Evolutionary conservation across 2,329 filamentous ascomycete species (phyloP).

Genomic region (Aspergillus tubingensis): DNA sequence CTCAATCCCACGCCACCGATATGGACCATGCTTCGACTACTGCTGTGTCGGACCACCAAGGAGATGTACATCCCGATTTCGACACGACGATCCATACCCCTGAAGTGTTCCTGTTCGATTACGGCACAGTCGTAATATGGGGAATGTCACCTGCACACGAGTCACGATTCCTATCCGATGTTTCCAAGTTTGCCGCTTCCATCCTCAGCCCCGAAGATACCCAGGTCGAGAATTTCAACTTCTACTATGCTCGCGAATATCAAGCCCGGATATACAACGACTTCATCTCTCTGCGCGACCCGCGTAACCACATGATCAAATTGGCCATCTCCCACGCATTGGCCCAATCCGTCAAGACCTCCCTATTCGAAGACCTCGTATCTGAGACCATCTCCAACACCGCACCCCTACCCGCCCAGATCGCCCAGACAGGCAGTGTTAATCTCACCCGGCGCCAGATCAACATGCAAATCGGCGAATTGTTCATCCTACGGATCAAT

Average conservation of each 20-base stretch:
- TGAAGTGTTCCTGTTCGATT: conserved; percentile 94
- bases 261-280: conserved; percentile 99
- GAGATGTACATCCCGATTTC: conserved; percentile 60
- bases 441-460: conserved; percentile 84
- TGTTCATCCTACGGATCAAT: conserved; percentile 96
- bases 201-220: conserved; percentile 86
- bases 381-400: conserved; percentile 91
- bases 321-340: conserved; percentile 93
- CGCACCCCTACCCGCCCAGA: conserved; percentile 89
- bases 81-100: conserved; percentile 88
- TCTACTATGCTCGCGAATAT: conserved; percentile 97
- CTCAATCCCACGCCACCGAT: conserved; percentile 34
- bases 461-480: conserved; percentile 99
- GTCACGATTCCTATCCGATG: conserved; percentile 86
- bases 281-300: conserved; percentile 92
- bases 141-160: conserved; percentile 93
- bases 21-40: conserved; percentile 25
- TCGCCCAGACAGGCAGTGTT: conserved; percentile 89
- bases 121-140: conserved; percentile 97
- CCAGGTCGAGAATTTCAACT: conserved; percentile 97
- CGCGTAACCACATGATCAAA: conserved; percentile 97
- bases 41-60: conserved; percentile 34
- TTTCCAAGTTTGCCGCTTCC: conserved; percentile 90
- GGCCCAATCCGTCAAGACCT: conserved; percentile 96
- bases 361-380: conserved; percentile 92